Base-by-base conservation (phyloP, 176 grass and related monocot genomes). In the Cymbopogon citratus region DNA sequence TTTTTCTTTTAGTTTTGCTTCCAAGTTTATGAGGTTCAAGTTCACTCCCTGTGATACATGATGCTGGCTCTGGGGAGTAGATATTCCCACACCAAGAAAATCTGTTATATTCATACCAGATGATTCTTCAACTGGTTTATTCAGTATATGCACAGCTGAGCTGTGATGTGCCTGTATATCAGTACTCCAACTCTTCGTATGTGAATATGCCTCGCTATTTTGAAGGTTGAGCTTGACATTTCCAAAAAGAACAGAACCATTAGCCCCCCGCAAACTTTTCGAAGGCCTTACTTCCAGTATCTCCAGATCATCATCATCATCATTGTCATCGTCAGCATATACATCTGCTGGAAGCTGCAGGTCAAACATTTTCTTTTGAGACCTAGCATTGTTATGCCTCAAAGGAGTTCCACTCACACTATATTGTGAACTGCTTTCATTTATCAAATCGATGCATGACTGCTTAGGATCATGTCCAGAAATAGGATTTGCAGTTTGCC, bases 291-390 rank as follows among this genome's bases (percentile, higher is more conserved):
- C 74, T 72, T 82, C 65, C 7, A 71, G 2, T 25, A 94, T 79
- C 41, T 86, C 83, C 24, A 76, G 2, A 33, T 33, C 61, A 28
- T 87, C 61, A 43, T 87, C 82, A 19, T 90, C 82, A 16, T n/a
- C n/a, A n/a, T n/a, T n/a, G n/a, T n/a, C n/a, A n/a, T 87, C 12
- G 44, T 89, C 75, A 13, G 77, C 86, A 68, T 76, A 88, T 33
- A 40, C 71, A 73, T 93, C 82, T 69, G 70, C 82, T 12, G 85
- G 83, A 83, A 88, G 79, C 49, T 63, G 46, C 73, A 94, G 81
- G 86, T 87, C 72, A 25, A 91, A 60, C 51, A 78, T 87, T 66
- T 84, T 84, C 34, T 81, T 82, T 80, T 28, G 61, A 31, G 61
- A 70, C 49, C 25, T 65, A 18, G 66, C 41, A 67, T 69, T 49